These are phyloP conservation scores for Teratosphaeria viscida DNA, from an alignment of 2,329 filamentous ascomycete genomes.

Conservation along the genomic window DNA sequence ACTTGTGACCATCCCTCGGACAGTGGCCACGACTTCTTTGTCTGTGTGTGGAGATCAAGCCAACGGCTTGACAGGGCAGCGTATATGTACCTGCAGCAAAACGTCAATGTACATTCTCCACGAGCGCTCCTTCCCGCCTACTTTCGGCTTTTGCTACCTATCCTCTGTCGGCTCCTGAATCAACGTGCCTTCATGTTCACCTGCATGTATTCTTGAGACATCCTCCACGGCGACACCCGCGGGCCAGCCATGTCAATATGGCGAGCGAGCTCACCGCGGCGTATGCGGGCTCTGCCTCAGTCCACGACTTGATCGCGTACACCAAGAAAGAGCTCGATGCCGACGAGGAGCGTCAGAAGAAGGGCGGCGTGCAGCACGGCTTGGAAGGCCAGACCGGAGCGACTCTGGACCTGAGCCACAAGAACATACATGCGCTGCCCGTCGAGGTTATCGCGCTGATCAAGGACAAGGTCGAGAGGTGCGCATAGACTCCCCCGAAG, in stretches of 20 bases:
- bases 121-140: background rate
- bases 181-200: background rate
- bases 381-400: conserved; percentile 46
- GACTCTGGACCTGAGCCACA: conserved; percentile 68
- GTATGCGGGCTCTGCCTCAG: conserved; percentile 10
- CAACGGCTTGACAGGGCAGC: background rate
- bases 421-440: conserved; percentile 59
- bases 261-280: conserved; percentile 12
- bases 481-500: conserved; percentile 1
- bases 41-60: background rate
- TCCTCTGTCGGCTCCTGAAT: background rate
- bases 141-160: background rate
- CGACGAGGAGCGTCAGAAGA: conserved; percentile 24
- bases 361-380: conserved; percentile 10
- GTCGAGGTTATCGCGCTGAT: conserved; percentile 67
- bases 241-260: conserved; percentile 18
- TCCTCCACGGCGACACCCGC: background rate
- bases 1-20: background rate
- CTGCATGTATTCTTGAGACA: background rate
- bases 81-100: background rate
- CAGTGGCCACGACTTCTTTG: background rate
- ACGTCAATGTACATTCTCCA: background rate
- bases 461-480: conserved; percentile 64
- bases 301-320: conserved; percentile 19
- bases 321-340: conserved; percentile 23